Conservation (phyloP, 345 rosid genomes). For the Limnanthes douglasii region DNA sequence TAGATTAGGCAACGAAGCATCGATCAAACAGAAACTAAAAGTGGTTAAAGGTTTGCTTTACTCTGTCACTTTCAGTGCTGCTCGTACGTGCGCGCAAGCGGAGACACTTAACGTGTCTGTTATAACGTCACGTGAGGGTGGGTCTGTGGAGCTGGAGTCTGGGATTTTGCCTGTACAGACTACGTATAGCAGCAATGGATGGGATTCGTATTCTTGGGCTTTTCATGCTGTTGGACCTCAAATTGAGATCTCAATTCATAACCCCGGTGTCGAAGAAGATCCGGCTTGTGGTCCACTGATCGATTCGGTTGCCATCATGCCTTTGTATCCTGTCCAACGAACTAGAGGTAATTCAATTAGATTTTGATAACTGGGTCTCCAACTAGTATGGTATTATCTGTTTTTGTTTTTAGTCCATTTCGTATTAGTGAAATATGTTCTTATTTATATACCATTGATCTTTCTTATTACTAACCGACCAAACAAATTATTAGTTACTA, state of each 20-base stretch:
- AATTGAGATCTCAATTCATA: slow-evolving; percentile 43
- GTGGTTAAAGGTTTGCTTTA: slow-evolving; percentile 28
- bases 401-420: too few species aligned
- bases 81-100: slow-evolving; percentile 78
- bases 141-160: slow-evolving; percentile 60
- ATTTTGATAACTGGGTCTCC: too few species aligned
- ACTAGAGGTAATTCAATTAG: slow-evolving; percentile 19
- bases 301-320: slow-evolving; percentile 48
- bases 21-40: slow-evolving; percentile 42
- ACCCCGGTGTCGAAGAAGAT: slow-evolving; percentile 59
- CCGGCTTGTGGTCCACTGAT: slow-evolving; percentile 80
- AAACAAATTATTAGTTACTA: too few species aligned
- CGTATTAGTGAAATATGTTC: too few species aligned
- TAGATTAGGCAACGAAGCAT: slow-evolving; percentile 69
- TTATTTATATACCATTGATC: too few species aligned
- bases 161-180: slow-evolving; percentile 77
- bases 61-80: slow-evolving; percentile 61
- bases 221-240: slow-evolving; percentile 32
- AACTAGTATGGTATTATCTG: too few species aligned
- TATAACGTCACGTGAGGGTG: too few species aligned
- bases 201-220: slow-evolving; percentile 80
- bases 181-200: slow-evolving; percentile 65
- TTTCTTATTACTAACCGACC: too few species aligned
- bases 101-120: slow-evolving; percentile 57
- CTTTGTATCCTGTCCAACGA: slow-evolving; percentile 28